A percentile compares a stretch with the other conserved stretches of the same genome.
phyloP scores from a whole-genome alignment of 441 rosid species.

The Erodium texanum region DNA sequence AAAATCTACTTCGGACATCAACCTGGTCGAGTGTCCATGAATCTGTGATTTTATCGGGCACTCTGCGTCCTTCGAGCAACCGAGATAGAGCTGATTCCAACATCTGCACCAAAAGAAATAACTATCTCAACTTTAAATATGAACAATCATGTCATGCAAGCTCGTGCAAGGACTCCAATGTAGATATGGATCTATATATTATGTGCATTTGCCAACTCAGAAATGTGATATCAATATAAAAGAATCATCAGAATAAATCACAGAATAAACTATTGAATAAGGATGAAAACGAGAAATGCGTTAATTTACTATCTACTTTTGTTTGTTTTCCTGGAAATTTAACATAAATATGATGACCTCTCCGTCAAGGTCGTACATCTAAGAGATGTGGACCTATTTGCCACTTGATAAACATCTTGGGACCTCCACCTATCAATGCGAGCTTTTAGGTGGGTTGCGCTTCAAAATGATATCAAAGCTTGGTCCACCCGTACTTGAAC shows the following conservation, averaged over 20 bases:
- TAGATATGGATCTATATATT: neutral
- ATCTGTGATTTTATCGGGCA: conserved; percentile 30
- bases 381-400: too few species aligned
- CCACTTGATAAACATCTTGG: too few species aligned
- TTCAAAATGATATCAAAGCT: too few species aligned
- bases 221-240: neutral
- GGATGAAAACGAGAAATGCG: neutral
- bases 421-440: too few species aligned
- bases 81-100: conserved; percentile 62
- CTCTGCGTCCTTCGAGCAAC: conserved; percentile 57
- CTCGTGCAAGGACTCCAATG: neutral
- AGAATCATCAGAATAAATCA: neutral
- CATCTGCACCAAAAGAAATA: conserved; percentile 35
- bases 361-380: too few species aligned
- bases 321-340: neutral
- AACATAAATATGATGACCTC: neutral
- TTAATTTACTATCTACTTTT: neutral
- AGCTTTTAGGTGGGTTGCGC: too few species aligned
- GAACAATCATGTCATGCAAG: neutral
- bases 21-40: conserved; percentile 34
- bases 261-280: neutral
- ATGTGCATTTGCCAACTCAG: neutral
- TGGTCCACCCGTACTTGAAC: too few species aligned
- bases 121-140: too few species aligned
- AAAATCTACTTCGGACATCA: conserved; percentile 45